phyloP scores from a whole-genome alignment of 2,329 filamentous ascomycete genomes.

The Talaromyces sp. region DNA sequence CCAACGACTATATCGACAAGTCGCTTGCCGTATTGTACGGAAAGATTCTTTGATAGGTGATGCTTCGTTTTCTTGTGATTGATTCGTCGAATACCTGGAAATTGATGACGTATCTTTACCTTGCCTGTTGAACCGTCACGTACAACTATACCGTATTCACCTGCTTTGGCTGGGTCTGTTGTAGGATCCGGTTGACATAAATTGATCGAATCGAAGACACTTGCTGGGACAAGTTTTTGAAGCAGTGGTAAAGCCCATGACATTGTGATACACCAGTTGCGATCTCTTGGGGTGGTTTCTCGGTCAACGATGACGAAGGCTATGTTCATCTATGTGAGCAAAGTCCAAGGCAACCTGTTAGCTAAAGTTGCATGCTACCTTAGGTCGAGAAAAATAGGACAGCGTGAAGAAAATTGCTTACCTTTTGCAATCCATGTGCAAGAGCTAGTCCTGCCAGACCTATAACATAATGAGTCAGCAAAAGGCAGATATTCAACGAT shows the following conservation, averaged over 20 bases:
- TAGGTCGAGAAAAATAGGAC: too few relatives aligned
- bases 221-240: constrained; percentile 11
- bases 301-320: constrained; percentile 13
- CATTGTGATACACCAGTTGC: constrained; percentile 13
- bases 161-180: not conserved
- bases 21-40: constrained; percentile 9
- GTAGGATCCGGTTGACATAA: constrained; percentile 8
- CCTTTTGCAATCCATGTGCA: constrained; percentile 13
- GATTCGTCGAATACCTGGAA: constrained; percentile 1
- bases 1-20: not conserved
- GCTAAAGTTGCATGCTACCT: not conserved
- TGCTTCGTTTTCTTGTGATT: constrained; percentile 12
- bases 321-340: constrained; percentile 1
- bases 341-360: not conserved
- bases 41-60: not conserved
- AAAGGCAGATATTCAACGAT: not conserved
- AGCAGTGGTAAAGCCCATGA: constrained; percentile 8
- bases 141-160: constrained; percentile 1
- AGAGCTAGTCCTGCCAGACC: constrained; percentile 9
- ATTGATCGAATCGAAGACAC: constrained; percentile 4
- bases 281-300: constrained; percentile 11
- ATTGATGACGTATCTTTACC: not conserved
- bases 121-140: constrained; percentile 4
- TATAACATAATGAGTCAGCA: not conserved
- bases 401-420: not conserved